Evolutionary conservation across 352 stramenopile genomes (phyloP).

Genomic region (Peronosclerospora sorghi): DNA sequence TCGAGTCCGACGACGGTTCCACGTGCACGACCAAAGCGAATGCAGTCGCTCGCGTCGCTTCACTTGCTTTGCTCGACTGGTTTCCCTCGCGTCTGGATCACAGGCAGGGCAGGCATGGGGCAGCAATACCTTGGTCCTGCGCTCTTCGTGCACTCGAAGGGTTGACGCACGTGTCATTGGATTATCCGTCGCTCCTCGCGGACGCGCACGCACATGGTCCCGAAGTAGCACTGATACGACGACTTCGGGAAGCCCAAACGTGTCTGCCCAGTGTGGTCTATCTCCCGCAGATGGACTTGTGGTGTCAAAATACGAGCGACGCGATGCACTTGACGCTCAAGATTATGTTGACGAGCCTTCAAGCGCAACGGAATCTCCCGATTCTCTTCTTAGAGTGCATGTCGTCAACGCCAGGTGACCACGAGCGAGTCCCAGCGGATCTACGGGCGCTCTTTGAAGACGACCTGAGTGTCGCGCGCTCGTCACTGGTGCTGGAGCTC

Average conservation of each 20-base stretch:
- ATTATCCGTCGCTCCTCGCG: conserved; percentile 66
- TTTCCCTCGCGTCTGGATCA: conserved; percentile 62
- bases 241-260: conserved; percentile 63
- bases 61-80: conserved; percentile 42
- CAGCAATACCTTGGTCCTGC: conserved; percentile 57
- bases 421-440: conserved; percentile 27
- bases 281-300: conserved; percentile 64
- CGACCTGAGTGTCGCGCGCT: conserved; percentile 27
- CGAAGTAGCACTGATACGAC: conserved; percentile 72
- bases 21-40: conserved; percentile 15
- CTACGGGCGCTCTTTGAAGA: conserved; percentile 50
- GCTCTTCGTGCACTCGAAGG: conserved; percentile 68
- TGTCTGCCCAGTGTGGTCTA: conserved; percentile 73
- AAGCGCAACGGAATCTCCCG: conserved; percentile 52
- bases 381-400: conserved; percentile 73
- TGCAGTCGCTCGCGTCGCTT: conserved; percentile 18
- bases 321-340: conserved; percentile 66
- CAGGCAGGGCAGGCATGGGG: conserved; percentile 47
- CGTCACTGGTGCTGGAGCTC: conserved; percentile 39
- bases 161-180: conserved; percentile 66
- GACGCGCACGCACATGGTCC: conserved; percentile 51
- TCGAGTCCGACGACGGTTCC: conserved; percentile 17
- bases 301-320: conserved; percentile 60
- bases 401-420: conserved; percentile 19
- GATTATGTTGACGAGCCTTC: conserved; percentile 73